These are phyloP conservation scores for Syncephalastrum racemosum DNA, from an alignment of 371 early-diverging fungal genomes.

Conservation along the genomic window DNA sequence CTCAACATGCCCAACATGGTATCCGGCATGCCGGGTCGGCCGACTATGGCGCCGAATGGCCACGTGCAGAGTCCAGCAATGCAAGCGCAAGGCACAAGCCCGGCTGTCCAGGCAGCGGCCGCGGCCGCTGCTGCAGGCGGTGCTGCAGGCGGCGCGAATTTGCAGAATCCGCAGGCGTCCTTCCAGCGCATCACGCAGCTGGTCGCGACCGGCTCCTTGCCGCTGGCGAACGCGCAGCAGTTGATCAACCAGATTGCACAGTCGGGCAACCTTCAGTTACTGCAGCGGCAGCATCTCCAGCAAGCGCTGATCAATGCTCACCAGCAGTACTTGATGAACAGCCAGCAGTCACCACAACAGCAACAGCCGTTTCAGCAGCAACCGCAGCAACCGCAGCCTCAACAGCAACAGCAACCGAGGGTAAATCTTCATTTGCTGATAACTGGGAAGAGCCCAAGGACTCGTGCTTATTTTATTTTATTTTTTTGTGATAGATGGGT, in stretches of 20 bases:
- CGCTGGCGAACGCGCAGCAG: slow-evolving; percentile 33
- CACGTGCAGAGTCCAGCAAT: slow-evolving; percentile 13
- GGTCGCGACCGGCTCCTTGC: slow-evolving; percentile 24
- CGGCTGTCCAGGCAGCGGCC: slow-evolving; percentile 17
- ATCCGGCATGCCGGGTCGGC: slow-evolving; percentile 9
- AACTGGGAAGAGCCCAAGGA: background rate
- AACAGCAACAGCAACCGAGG: background rate
- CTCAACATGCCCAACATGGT: slow-evolving; percentile 8
- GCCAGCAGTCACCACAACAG: slow-evolving; percentile 14
- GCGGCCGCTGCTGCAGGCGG: slow-evolving; percentile 17
- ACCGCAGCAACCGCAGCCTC: slow-evolving; percentile 6
- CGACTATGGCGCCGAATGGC: slow-evolving; percentile 12
- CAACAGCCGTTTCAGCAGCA: slow-evolving; percentile 14
- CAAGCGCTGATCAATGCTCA: slow-evolving; percentile 12
- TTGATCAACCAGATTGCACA: slow-evolving; percentile 28
- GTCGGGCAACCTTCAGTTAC: slow-evolving; percentile 13
- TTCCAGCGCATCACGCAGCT: slow-evolving; percentile 38
- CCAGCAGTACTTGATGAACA: slow-evolving; percentile 10
- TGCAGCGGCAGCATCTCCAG: slow-evolving; percentile 21
- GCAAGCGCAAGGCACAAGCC: slow-evolving; percentile 5
- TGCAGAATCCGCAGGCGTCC: slow-evolving; percentile 23
- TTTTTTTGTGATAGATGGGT: slow-evolving; percentile 6
- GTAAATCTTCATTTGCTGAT: background rate
- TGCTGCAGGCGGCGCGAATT: slow-evolving; percentile 14
- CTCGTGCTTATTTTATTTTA: background rate